Base-by-base conservation (phyloP, 75 land plant species). In the Pseudotsuga menziesii region DNA sequence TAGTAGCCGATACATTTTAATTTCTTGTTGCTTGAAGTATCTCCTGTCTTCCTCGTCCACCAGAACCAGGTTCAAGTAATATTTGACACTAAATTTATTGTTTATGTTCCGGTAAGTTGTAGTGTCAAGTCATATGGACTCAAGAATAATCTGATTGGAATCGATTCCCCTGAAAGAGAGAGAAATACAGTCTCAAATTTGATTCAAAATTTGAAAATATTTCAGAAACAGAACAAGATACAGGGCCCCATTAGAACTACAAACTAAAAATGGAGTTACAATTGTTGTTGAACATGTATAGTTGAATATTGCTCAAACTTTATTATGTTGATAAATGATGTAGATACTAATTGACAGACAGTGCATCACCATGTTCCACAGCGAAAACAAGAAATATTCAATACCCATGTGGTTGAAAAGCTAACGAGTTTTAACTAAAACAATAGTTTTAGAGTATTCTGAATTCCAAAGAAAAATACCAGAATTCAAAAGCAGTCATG, bases 61-160 rank as follows among this genome's bases (percentile, higher is more conserved):
- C 61, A 97, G 95, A 66, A 97, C 99, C 75, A 97, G 91, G 77
- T 97, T 97, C 83, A 97, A 78, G 60, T 86, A 97, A 67, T 97
- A 97, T 58, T 95, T 97, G 72, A 97, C 98, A 78, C 92, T 97
- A 82, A 94, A 97, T 82, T 97, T 97, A 89, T 97, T 97, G 91
- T 97, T 94, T 74, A 94, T 95, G 82, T 97, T 97, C 72, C 91
- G 88, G 75, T 97, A 90, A 62, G 99, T 95, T 36, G 99, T n/a
- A n/a, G 99, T 35, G 99, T 95, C 77, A 97, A 81, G 58, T 97
- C 98, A 75, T 95, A 97, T 1, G 98, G 94, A 78, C 96, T 97
- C 79, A 97, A 80, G 69, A 97, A 97, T 36, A 97, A 84, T 76
- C 99, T 86, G 55, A 97, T 82, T 55, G 99, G 99, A 56, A 97